These are phyloP conservation scores for Ophiostoma fasciatum DNA, from an alignment of 2,329 filamentous ascomycete species.

Conservation along the genomic window DNA sequence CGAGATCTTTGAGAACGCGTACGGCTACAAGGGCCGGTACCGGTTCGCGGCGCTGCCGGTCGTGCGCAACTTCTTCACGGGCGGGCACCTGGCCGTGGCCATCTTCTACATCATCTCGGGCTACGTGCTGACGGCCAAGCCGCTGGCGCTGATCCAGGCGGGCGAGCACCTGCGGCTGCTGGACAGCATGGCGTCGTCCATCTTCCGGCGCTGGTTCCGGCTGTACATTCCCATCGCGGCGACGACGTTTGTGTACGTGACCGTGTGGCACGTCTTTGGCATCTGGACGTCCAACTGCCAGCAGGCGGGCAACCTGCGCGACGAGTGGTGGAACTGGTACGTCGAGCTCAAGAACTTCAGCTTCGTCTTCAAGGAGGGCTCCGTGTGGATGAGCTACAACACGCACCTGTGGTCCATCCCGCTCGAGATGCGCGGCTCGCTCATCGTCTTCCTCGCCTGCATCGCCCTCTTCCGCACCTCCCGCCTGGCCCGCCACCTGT, in stretches of 20 bases:
- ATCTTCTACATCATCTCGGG: slow-evolving; percentile 35
- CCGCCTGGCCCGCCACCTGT: slow-evolving; percentile 37
- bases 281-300: slow-evolving; percentile 26
- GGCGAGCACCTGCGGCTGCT: slow-evolving; percentile 26
- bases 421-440: slow-evolving; percentile 47
- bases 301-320: slow-evolving; percentile 25
- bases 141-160: slow-evolving; percentile 29
- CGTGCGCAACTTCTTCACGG: slow-evolving; percentile 44
- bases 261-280: slow-evolving; percentile 36
- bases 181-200: slow-evolving; percentile 29
- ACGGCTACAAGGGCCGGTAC: slow-evolving; percentile 31
- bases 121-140: slow-evolving; percentile 38
- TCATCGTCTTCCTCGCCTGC: slow-evolving; percentile 43
- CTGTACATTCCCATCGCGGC: slow-evolving; percentile 36
- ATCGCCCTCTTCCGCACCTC: slow-evolving; percentile 42
- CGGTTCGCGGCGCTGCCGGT: slow-evolving; percentile 38
- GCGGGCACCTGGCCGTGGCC: slow-evolving; percentile 45
- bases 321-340: slow-evolving; percentile 36
- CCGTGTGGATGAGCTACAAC: slow-evolving; percentile 43
- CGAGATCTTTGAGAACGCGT: slow-evolving; percentile 35
- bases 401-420: slow-evolving; percentile 50
- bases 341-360: slow-evolving; percentile 53
- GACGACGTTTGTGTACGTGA: slow-evolving; percentile 38
- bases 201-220: slow-evolving; percentile 35
- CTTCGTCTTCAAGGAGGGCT: slow-evolving; percentile 46